A percentile compares a stretch with the other conserved stretches of the same genome.
These are phyloP conservation scores for Alternaria alternata DNA, from an alignment of 2,329 filamentous ascomycete genomes.

Conservation along the genomic window DNA sequence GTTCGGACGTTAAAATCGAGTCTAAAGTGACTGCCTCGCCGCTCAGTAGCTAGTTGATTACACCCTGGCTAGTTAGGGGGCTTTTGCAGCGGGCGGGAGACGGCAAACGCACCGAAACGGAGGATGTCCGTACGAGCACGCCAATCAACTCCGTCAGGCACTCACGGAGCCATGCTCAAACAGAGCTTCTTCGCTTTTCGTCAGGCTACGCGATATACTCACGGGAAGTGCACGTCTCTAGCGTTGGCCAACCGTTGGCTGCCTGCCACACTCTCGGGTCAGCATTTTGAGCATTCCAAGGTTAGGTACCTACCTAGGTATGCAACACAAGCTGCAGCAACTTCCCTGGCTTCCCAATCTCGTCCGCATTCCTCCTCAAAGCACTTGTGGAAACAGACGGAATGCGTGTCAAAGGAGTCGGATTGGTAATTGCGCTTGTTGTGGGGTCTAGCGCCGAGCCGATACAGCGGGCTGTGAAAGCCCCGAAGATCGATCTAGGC, in stretches of 20 bases:
- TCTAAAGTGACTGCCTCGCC: no score
- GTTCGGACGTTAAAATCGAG: no score
- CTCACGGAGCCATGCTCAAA: not conserved
- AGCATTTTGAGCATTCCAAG: not conserved
- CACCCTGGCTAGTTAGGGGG: not conserved
- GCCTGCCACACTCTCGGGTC: not conserved
- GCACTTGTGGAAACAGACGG: not conserved
- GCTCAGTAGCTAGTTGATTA: no score
- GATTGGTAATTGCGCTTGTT: constrained; percentile 28
- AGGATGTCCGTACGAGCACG: not conserved
- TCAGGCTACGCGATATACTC: not conserved
- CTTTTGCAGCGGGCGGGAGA: not conserved
- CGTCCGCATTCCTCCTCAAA: not conserved
- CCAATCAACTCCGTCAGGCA: not conserved
- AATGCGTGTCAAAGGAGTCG: not conserved
- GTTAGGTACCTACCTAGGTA: no score
- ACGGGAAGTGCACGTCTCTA: not conserved
- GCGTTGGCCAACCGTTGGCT: not conserved
- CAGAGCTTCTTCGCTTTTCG: not conserved
- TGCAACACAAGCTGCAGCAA: not conserved
- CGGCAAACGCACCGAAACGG: not conserved
- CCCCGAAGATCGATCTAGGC: constrained; percentile 42
- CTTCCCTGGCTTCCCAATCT: not conserved
- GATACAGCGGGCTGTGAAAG: constrained; percentile 29
- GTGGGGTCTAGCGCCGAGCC: constrained; percentile 29